Conservation (phyloP, 768 basidiomycete genomes). For the Suillus spraguei region DNA sequence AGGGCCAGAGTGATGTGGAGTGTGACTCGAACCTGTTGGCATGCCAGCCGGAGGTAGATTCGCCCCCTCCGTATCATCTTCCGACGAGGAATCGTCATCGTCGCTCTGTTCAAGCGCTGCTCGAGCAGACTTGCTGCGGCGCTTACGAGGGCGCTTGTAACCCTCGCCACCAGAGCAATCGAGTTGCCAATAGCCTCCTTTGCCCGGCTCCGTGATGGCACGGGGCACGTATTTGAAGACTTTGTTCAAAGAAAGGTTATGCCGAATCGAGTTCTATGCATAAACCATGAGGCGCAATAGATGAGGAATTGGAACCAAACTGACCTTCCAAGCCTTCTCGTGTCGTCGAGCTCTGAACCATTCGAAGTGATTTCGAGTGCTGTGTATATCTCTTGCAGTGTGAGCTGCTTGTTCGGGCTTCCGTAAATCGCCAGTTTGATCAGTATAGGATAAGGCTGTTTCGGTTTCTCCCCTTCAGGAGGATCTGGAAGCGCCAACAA, state of each 20-base stretch:
- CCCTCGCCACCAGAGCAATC: slow-evolving; percentile 60
- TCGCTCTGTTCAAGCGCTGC: slow-evolving; percentile 28
- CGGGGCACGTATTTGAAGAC: slow-evolving; percentile 58
- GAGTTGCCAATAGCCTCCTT: slow-evolving; percentile 66
- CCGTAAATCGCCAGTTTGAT: slow-evolving; percentile 70
- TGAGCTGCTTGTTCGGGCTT: slow-evolving; percentile 53
- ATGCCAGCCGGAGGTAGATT: slow-evolving; percentile 12
- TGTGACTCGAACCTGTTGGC: neutral
- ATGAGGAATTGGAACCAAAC: slow-evolving; percentile 13
- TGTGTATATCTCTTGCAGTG: slow-evolving; percentile 63
- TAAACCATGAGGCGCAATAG: neutral
- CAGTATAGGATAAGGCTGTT: slow-evolving; percentile 46
- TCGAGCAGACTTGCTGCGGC: slow-evolving; percentile 44
- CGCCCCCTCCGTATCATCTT: slow-evolving; percentile 24
- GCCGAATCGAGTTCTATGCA: slow-evolving; percentile 50
- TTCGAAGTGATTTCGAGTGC: slow-evolving; percentile 57
- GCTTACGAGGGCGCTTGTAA: slow-evolving; percentile 61
- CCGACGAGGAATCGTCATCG: slow-evolving; percentile 27
- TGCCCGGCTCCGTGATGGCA: slow-evolving; percentile 69
- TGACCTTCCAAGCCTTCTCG: slow-evolving; percentile 66
- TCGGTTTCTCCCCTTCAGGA: slow-evolving; percentile 40
- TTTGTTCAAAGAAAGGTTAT: slow-evolving; percentile 54
- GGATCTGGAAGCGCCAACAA: slow-evolving; percentile 46
- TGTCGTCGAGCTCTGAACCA: slow-evolving; percentile 49
- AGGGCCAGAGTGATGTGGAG: slow-evolving; percentile 6